phyloP scores from a whole-genome alignment of 345 rosid species.

The Viola odorata region DNA sequence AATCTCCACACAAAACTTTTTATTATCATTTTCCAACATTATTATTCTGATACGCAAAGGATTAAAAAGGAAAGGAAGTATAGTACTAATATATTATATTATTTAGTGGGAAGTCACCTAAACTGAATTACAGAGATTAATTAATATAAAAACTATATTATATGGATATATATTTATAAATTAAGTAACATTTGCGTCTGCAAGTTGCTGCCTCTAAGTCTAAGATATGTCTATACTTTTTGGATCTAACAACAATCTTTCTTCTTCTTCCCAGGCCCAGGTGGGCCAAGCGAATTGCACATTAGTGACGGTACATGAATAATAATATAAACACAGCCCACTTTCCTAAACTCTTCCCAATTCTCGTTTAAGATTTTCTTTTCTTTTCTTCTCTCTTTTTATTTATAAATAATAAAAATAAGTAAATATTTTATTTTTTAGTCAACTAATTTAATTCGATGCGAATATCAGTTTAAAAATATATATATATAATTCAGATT shows the following conservation, averaged over 20 bases:
- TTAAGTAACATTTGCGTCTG: slow-evolving; percentile 25
- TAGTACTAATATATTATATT: too few relatives aligned
- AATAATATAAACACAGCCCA: not conserved
- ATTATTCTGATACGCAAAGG: slow-evolving; percentile 7
- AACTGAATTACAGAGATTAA: slow-evolving; percentile 9
- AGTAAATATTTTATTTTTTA: too few relatives aligned
- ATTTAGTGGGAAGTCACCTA: slow-evolving; percentile 46
- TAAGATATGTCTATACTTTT: slow-evolving; percentile 30
- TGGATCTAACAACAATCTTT: slow-evolving; percentile 19
- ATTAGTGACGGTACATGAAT: not conserved
- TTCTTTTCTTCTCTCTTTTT: too few relatives aligned
- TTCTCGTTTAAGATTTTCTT: too few relatives aligned
- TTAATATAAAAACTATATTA: slow-evolving; percentile 8
- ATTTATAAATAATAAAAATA: not conserved
- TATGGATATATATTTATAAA: slow-evolving; percentile 17
- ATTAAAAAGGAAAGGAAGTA: slow-evolving; percentile 2
- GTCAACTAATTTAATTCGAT: too few relatives aligned
- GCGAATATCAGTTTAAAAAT: too few relatives aligned
- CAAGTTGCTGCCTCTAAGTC: slow-evolving; percentile 40
- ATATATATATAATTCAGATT: too few relatives aligned
- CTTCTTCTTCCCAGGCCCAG: slow-evolving; percentile 2
- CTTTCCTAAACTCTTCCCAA: not conserved
- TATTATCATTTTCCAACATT: too few relatives aligned
- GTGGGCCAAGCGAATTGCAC: slow-evolving; percentile 12
- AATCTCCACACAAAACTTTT: too few relatives aligned